Conservation (phyloP, 441 rosid species). For the Viola pubescens region DNA sequence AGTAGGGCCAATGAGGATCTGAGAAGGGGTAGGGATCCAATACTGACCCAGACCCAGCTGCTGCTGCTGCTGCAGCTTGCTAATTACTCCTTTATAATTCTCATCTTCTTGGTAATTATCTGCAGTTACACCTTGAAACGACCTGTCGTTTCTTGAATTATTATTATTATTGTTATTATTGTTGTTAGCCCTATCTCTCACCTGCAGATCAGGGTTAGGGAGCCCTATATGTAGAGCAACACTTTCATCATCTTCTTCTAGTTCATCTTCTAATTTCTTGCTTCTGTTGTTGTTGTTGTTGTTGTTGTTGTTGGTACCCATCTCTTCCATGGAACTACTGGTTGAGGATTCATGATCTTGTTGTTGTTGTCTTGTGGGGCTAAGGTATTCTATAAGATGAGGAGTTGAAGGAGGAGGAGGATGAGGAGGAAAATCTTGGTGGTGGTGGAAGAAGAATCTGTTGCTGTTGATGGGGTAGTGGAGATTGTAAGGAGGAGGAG, state of each 20-base stretch:
- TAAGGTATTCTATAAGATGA: constrained; percentile 40
- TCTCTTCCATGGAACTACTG: constrained; percentile 25
- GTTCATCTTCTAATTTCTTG: neutral
- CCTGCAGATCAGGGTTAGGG: constrained; percentile 32
- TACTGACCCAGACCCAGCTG: constrained; percentile 47
- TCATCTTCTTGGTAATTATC: constrained; percentile 19
- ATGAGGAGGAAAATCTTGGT: constrained; percentile 8
- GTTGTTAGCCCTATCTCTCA: constrained; percentile 10
- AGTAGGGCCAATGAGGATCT: constrained; percentile 68
- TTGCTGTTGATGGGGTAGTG: constrained; percentile 1
- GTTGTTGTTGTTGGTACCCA: constrained; percentile 10
- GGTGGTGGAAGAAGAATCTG: constrained; percentile 11
- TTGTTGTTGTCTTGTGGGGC: constrained; percentile 28
- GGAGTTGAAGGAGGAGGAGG: constrained; percentile 34
- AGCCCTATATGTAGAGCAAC: constrained; percentile 54
- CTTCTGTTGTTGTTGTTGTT: neutral
- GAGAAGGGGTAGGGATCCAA: constrained; percentile 72
- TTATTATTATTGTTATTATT: neutral
- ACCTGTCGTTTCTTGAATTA: constrained; percentile 3
- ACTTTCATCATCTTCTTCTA: constrained; percentile 21
- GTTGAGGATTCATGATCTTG: constrained; percentile 16
- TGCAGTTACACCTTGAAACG: constrained; percentile 11
- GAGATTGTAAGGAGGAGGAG: constrained; percentile 3
- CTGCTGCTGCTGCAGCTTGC: constrained; percentile 20
- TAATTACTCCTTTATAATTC: neutral